Evolutionary conservation across 2,329 filamentous ascomycete genomes (phyloP), one percentile per base, ranked within the genome.

Genomic region (Cryphonectria nitschkei): DNA sequence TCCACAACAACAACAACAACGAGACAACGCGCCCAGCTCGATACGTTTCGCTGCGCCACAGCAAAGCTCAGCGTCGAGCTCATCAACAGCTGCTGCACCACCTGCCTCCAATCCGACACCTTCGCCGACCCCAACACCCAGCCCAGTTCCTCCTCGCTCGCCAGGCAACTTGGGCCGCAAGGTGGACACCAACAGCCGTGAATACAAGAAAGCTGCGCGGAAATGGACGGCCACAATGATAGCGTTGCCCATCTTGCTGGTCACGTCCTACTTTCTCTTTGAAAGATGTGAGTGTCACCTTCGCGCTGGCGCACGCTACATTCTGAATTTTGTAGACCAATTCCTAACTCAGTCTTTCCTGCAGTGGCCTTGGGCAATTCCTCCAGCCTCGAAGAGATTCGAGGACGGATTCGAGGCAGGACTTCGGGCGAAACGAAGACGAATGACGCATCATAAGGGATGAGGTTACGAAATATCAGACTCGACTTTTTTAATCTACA

Each of bases 241-340:
- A 68, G 86, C 84, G 34, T 74, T 88, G 78, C 87, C 87, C 2
- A 83, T 89, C 43, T 75, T 88, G 5, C 72, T 88, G 19, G 86
- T 89, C 65, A 86, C 85, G 37, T 87, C 86, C 32, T 89, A 86
- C 73, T 83, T 82, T 67, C 76, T 89, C 2, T 88, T 85, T 77
- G 82, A 87, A 62, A 79, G 84, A 77, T 75, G 85, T 86, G 70
- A 79, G 84, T 82, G 26, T 16, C 7, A 14, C n/a, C 11, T 43
- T 13, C 8, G 16, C 3, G 1, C 43, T 22, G 63, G 19, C 16
- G 22, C 14, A 19, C 8, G 43, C 63, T 43, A 46, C 37, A 13
- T 14, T n/a, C 52, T 64, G 63, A n/a, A 22, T 13, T 39, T 11
- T 39, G 16, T 16, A 32, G n/a, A 52, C 32, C 13, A 8, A 32